A percentile compares a stretch with the other conserved stretches of the same genome.
Evolutionary conservation across 257 asterid species (phyloP).

Genomic region (Solanum okadae): DNA sequence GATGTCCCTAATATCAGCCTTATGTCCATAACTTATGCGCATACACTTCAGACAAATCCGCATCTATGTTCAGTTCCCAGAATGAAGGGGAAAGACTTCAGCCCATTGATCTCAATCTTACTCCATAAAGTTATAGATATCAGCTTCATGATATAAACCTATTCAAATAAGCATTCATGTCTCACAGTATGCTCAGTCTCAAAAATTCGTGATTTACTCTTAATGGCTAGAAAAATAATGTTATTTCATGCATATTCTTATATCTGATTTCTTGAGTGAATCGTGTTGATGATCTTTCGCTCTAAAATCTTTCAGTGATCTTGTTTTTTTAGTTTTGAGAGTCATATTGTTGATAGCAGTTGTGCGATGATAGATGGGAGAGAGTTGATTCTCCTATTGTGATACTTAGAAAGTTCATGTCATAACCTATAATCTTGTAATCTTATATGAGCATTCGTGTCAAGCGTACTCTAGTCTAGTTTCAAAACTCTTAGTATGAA

Average conservation of each 20-base stretch:
- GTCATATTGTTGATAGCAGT: background rate
- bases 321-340: background rate
- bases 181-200: background rate
- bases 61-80: background rate
- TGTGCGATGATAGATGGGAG: background rate
- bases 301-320: no score
- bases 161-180: background rate
- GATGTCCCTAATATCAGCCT: background rate
- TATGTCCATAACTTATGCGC: background rate
- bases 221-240: background rate
- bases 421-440: background rate
- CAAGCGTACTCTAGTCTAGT: background rate
- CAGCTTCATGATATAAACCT: background rate
- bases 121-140: background rate
- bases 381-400: background rate
- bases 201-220: background rate
- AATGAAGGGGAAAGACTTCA: no score
- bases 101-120: background rate
- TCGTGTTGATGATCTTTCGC: no score
- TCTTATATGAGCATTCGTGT: background rate
- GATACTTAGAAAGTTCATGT: no score
- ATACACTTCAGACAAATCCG: background rate
- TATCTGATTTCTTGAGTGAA: no score
- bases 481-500: no score
- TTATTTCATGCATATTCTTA: no score